Base-by-base conservation (phyloP, 768 basidiomycete species). In the Coprinellus aureogranulatus region DNA sequence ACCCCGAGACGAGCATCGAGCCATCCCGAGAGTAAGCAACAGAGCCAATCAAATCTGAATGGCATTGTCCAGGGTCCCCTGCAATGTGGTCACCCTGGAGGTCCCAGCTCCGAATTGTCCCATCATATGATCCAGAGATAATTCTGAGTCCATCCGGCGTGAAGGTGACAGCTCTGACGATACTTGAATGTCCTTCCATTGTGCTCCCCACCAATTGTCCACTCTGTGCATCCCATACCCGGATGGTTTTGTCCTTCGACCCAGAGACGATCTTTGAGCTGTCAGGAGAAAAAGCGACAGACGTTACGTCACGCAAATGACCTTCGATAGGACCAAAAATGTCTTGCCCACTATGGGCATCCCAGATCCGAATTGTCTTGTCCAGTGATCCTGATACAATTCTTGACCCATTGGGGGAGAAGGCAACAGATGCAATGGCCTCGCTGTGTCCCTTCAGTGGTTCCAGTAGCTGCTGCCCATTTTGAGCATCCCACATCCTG, bases 1-100 rank as follows among this genome's bases (percentile, higher is more conserved):
- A 60, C 3, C 54, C 60, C 16, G 63, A 65, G 20, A 55, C 59
- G 34, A 63, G 41, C 23, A 49, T 45, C 30, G 26, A 45, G 2
- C 65, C 65, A 41, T 69, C 61, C 18, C 50, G 28, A 11, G 67
- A 68, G 37, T 65, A 61, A 1, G 61, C 59, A n/a, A 66, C 63
- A 14, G 63, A 58, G 6, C 12, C 14, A 14, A 34, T 14, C 6
- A 14, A 6, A 6, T 14, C 34, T 6, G 34, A 6, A 34, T 34
- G 34, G 34, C 34, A 6, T 14, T 34, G 34, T n/a, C n/a, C 34
- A 34, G 34, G 6, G 34, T 14, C 34, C 14, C 8, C 34, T 34
- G 8, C 34, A 6, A 6, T 34, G 20, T 2, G 6, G 8, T 34
- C 34, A 6, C 14, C 34, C 34, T 34, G 34, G 8, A 34, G 6